Conservation (phyloP, 2,329 filamentous ascomycete species). For the Ophiostoma ips region DNA sequence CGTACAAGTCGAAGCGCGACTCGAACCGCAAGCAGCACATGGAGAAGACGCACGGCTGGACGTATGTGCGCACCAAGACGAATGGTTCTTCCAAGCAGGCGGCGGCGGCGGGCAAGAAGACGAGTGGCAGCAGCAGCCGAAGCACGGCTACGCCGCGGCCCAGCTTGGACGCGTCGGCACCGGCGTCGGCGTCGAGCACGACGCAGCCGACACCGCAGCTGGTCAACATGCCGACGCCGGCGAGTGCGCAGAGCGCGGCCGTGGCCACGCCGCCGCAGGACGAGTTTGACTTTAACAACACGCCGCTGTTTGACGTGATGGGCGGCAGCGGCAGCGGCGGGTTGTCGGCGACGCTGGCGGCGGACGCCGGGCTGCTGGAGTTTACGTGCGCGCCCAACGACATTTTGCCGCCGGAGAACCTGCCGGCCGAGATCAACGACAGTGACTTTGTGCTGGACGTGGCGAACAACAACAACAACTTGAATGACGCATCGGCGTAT, state of each 20-base stretch:
- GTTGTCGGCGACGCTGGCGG: too few relatives aligned
- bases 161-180: conserved; percentile 25
- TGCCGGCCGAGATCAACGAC: conserved; percentile 27
- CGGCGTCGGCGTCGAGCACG: conserved; percentile 27
- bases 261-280: conserved; percentile 46
- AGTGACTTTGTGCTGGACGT: conserved; percentile 19
- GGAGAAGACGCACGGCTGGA: conserved; percentile 90
- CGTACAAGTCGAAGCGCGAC: conserved; percentile 89
- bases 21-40: conserved; percentile 98
- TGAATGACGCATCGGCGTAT: conserved; percentile 38
- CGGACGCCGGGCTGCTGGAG: too few relatives aligned
- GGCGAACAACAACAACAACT: conserved; percentile 11
- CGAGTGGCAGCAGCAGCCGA: not conserved
- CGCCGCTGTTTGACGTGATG: conserved; percentile 13
- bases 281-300: conserved; percentile 14
- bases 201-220: conserved; percentile 43
- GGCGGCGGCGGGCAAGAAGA: conserved; percentile 46
- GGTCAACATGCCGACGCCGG: conserved; percentile 48
- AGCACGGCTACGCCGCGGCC: conserved; percentile 14
- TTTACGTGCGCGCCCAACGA: conserved; percentile 15
- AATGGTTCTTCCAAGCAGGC: too few relatives aligned
- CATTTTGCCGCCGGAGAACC: conserved; percentile 11
- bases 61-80: conserved; percentile 84
- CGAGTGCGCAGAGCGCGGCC: conserved; percentile 39
- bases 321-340: too few relatives aligned